Conservation (phyloP, 2,329 filamentous ascomycete species). For the Colletotrichum tamarilloi region DNA sequence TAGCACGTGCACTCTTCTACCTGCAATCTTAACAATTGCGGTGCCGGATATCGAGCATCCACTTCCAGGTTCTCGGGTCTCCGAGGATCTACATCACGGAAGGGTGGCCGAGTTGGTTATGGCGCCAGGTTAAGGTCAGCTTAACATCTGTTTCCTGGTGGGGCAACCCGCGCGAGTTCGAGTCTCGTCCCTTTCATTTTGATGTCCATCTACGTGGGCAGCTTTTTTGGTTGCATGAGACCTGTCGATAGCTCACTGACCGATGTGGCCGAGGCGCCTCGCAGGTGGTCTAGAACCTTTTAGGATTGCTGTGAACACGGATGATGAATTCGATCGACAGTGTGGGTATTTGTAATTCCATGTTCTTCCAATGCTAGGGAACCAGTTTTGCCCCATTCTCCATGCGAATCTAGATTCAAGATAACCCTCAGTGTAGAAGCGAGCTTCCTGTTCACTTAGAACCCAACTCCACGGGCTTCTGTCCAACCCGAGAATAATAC, state of each 20-base stretch:
- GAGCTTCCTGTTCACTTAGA: not conserved
- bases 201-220: not conserved
- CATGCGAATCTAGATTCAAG: not conserved
- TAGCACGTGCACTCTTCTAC: not conserved
- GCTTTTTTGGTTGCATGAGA: not conserved
- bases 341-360: not conserved
- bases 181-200: slow-evolving; percentile 9
- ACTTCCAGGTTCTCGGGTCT: not conserved
- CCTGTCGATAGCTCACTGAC: not conserved
- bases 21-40: not conserved
- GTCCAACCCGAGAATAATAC: slow-evolving; percentile 11
- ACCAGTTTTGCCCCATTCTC: not conserved
- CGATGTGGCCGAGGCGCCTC: no score
- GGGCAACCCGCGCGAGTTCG: slow-evolving; percentile 12
- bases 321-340: no score
- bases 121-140: slow-evolving; percentile 13
- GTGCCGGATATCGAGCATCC: not conserved
- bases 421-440: not conserved
- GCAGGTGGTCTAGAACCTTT: not conserved
- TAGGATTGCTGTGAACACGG: not conserved
- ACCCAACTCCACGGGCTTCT: not conserved
- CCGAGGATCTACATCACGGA: not conserved
- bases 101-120: slow-evolving; percentile 17
- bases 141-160: slow-evolving; percentile 13
- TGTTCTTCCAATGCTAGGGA: not conserved